Conservation (phyloP, 2,329 filamentous ascomycete genomes). For the Cyphellophora europaea region DNA sequence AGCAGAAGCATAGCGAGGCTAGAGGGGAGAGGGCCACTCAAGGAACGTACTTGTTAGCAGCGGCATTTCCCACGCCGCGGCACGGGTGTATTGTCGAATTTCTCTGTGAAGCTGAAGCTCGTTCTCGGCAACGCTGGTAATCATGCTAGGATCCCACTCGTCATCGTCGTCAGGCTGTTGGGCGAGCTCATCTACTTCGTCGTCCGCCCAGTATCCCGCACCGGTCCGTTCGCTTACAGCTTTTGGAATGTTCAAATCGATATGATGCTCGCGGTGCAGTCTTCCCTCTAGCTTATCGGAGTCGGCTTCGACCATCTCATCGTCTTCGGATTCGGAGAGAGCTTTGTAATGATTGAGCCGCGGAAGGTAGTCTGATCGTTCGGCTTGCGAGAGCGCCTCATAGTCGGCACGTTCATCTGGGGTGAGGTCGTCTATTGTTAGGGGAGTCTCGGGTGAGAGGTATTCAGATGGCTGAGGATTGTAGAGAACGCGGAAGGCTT, state of each 20-base stretch:
- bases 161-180: conserved; percentile 45
- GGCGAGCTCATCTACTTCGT: conserved; percentile 34
- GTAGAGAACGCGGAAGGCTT: conserved; percentile 7
- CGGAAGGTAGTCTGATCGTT: conserved; percentile 12
- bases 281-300: conserved; percentile 7
- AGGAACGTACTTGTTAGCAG: conserved; percentile 65
- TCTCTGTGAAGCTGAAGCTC: conserved; percentile 86
- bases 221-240: conserved; percentile 7
- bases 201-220: conserved; percentile 35
- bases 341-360: conserved; percentile 10
- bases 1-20: conserved; percentile 4
- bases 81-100: conserved; percentile 74
- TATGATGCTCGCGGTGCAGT: not conserved
- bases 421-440: conserved; percentile 13
- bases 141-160: conserved; percentile 63
- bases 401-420: conserved; percentile 17
- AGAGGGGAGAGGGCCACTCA: conserved; percentile 5
- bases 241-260: conserved; percentile 8
- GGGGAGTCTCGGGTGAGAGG: conserved; percentile 7
- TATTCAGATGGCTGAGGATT: conserved; percentile 13
- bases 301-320: conserved; percentile 23
- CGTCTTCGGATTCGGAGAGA: conserved; percentile 11
- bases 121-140: conserved; percentile 71
- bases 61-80: conserved; percentile 94
- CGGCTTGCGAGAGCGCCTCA: conserved; percentile 13